These are phyloP conservation scores for Mortierella sp. DNA, from an alignment of 371 early-diverging fungal species.

Conservation along the genomic window DNA sequence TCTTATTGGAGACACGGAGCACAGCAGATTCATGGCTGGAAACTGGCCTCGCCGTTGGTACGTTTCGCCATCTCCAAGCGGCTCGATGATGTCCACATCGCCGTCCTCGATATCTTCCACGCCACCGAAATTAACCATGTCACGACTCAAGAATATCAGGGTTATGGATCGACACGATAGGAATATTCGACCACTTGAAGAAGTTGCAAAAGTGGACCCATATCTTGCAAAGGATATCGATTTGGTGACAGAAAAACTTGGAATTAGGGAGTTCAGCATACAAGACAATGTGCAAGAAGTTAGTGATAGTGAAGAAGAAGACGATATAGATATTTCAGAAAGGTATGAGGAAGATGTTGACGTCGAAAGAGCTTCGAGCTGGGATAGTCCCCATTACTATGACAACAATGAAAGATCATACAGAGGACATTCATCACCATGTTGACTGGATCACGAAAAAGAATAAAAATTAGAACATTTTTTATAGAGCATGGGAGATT, in stretches of 20 bases:
- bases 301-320: background rate
- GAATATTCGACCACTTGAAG: background rate
- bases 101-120: background rate
- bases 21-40: background rate
- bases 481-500: too few species aligned
- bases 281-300: background rate
- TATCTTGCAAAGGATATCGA: background rate
- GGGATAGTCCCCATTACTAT: too few species aligned
- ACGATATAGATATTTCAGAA: background rate
- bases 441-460: too few species aligned
- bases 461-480: too few species aligned
- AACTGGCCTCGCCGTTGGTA: background rate
- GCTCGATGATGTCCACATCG: too few species aligned
- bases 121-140: background rate
- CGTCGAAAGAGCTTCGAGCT: background rate
- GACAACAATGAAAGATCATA: too few species aligned
- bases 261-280: background rate
- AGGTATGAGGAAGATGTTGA: background rate
- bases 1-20: background rate
- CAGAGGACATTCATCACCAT: too few species aligned
- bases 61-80: background rate
- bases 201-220: conserved; percentile 1
- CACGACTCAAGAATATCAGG: background rate
- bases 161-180: conserved; percentile 10
- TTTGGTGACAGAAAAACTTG: background rate